phyloP scores from a whole-genome alignment of 139 green algal species.

The Haematococcus lacustris region DNA sequence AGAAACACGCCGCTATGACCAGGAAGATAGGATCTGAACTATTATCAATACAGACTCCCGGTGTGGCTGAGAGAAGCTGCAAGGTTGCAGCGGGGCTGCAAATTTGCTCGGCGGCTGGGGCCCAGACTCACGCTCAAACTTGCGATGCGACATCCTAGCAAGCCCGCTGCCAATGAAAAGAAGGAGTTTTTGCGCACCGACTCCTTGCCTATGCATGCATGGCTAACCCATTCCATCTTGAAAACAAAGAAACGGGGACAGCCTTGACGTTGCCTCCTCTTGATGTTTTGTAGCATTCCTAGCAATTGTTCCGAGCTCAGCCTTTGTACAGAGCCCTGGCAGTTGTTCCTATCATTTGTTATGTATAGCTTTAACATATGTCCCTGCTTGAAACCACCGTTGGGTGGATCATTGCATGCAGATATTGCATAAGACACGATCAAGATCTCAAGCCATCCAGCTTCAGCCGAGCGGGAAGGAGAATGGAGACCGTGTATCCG shows the following conservation, averaged over 20 bases:
- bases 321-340: no score
- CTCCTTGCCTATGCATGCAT: no score
- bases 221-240: no score
- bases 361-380: neutral
- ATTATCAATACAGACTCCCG: neutral
- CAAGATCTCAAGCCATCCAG: neutral
- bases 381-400: no score
- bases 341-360: neutral
- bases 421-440: no score
- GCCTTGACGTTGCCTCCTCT: no score
- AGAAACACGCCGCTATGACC: neutral
- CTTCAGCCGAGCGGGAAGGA: neutral
- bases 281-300: no score
- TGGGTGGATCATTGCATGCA: no score
- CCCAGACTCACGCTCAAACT: constrained; percentile 82
- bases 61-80: neutral
- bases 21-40: neutral
- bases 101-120: neutral
- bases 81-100: neutral
- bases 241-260: no score
- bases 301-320: no score
- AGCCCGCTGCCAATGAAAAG: neutral
- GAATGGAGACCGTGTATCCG: neutral
- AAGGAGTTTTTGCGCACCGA: no score
- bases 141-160: constrained; percentile 79